Evolutionary conservation across 768 basidiomycete species (phyloP).

Genomic region (Suillus subalutaceus): DNA sequence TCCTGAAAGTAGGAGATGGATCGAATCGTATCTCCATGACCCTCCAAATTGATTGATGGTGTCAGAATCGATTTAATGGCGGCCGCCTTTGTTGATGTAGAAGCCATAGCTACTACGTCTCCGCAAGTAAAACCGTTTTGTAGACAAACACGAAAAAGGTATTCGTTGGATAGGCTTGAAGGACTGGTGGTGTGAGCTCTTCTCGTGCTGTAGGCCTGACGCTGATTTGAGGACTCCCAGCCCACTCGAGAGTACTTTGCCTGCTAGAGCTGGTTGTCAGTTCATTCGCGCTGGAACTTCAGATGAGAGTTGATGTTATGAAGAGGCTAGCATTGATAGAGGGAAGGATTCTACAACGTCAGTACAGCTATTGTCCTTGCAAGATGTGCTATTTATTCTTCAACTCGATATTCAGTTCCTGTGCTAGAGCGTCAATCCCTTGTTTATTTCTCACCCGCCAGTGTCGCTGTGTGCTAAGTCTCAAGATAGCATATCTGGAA

Average conservation of each 20-base stretch:
- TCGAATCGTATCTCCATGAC: neutral
- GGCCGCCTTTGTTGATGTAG: neutral
- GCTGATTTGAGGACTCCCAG: too few species aligned
- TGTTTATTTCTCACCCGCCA: neutral
- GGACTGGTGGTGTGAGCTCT: too few species aligned
- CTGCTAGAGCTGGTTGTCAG: neutral
- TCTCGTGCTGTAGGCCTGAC: too few species aligned
- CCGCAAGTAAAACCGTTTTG: neutral
- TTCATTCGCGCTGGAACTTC: neutral
- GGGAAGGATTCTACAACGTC: neutral
- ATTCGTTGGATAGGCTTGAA: neutral
- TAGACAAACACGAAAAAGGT: neutral
- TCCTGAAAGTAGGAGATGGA: neutral
- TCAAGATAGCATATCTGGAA: too few species aligned
- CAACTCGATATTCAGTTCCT: neutral
- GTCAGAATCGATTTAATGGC: neutral
- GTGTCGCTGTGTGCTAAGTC: neutral
- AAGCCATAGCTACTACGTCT: neutral
- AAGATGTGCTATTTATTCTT: neutral
- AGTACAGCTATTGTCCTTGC: neutral
- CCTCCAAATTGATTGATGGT: neutral
- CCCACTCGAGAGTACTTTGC: too few species aligned
- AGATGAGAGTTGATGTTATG: neutral
- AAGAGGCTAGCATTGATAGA: neutral
- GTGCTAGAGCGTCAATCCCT: neutral